Base-by-base conservation (phyloP, 2,329 filamentous ascomycete genomes). In the Tolypocladium tropicale region DNA sequence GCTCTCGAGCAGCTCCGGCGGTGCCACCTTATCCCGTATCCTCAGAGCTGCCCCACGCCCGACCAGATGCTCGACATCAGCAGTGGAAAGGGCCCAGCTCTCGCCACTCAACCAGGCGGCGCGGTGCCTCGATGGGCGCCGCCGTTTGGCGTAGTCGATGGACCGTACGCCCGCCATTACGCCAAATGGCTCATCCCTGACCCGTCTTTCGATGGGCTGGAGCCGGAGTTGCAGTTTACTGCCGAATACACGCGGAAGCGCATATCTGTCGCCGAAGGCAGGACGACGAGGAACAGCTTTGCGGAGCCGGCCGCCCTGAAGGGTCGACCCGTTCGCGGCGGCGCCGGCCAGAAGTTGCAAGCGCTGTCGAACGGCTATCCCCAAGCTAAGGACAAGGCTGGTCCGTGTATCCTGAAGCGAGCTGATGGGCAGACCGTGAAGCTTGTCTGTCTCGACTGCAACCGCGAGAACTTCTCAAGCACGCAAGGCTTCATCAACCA, bases 401-500 rank as follows among this genome's bases (percentile, higher is more conserved):
- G 89, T 5, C 90, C 91, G 56, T 90, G 92, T 70, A 79, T 94
- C 61, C 79, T 96, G 68, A 92, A 90, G 73, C 87, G 91, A 64
- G 86, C 88, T 55, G 92, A 97, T 72, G 89, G 89, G 56, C 80
- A 89, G 67, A 85, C 86, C 61, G 93, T 97, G 61, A 95, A 95
- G 72, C 80, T 97, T 52, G 87, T 95, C 60, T 99, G 94, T 76
- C 74, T 89, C 57, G 88, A 94, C 70, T 97, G 94, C 72, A 81
- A 90, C 53, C 82, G 93, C 60, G 89, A 90, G 69, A 90, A 96
- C 70, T 97, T 97, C 67, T 92, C 88, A 56, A 97, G 92, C 74
- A 95, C 92, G 0, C 94, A 97, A 71, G 94, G 94, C n/a, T 97
- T 97, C 73, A 94, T 99, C 75, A 99, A 99, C 68, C 94, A 99